Evolutionary conservation across 495 filamentous ascomycete species (phyloP), one percentile per base, ranked within the genome.

Genomic region (Chaetomium cochliodes): DNA sequence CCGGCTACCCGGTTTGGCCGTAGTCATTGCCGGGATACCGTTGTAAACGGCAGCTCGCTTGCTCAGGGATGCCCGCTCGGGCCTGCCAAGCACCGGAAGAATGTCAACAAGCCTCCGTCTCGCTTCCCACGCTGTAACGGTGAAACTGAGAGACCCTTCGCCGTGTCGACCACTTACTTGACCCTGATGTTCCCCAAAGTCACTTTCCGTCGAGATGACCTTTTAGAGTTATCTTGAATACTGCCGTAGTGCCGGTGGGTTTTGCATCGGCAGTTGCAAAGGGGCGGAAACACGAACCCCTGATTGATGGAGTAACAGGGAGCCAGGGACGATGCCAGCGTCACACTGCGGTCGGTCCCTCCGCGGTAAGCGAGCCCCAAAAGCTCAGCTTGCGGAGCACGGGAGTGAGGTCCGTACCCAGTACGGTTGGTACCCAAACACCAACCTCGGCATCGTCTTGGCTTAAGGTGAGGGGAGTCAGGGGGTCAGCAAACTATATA

Each of bases 1-100:
- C 52, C 52, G 52, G 28, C 26, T 18, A 37, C 52, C 52, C 52
- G 52, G 52, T 54, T 37, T 54, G 18, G 52, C 26, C 25, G 52
- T 33, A 37, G 26, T 20, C 15, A 13, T 37, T 15, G 22, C 22
- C 49, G 22, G 20, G 49, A 15, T 26, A 26, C 49, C 49, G 49
- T 52, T 26, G 15, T 11, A 26, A 25, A n/a, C 8, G 49, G 1
- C n/a, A 7, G 44, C 5, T 9, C n/a, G 18, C 18, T 52, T 52
- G 49, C 9, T 9, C 23, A 52, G 20, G n/a, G n/a, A 20, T 20
- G 6, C 16, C 16, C 8, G 20, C 18, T 52, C 23, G 23, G 22
- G 22, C 23, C 2, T 26, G 49, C 49, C 49, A 52, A 52, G 49
- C 49, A 16, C 22, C 22, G 49, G 49, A 52, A n/a, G 41, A 44